These are phyloP conservation scores for Orbilia blumenaviensis DNA, from an alignment of 2,329 filamentous ascomycete genomes.

Conservation along the genomic window DNA sequence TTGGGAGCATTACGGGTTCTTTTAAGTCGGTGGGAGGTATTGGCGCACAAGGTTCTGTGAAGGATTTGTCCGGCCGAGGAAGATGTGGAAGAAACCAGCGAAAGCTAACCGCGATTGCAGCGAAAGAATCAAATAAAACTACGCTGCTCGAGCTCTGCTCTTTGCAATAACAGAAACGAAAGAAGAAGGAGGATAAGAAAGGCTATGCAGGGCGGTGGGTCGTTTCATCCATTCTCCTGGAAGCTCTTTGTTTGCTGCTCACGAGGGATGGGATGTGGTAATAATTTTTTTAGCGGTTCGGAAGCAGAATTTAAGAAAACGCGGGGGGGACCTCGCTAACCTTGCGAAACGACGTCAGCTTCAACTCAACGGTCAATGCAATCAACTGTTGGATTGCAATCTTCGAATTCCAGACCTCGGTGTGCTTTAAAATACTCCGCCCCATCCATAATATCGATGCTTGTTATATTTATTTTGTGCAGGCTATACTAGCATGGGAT, in stretches of 20 bases:
- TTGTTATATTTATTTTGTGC: not conserved
- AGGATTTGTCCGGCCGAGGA: not conserved
- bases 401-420: too few species aligned
- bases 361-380: not conserved
- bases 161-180: not conserved
- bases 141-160: constrained; percentile 1
- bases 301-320: constrained; percentile 21
- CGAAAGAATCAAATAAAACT: not conserved
- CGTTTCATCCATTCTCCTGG: constrained; percentile 17
- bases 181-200: not conserved
- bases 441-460: too few species aligned
- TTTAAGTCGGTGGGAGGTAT: constrained; percentile 3
- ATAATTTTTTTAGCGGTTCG: constrained; percentile 24
- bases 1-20: constrained; percentile 48
- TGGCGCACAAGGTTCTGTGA: constrained; percentile 5
- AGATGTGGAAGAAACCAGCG: not conserved
- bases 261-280: not conserved
- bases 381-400: too few species aligned
- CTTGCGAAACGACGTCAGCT: constrained; percentile 19
- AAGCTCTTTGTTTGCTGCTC: not conserved
- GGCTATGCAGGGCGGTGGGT: not conserved
- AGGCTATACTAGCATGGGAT: not conserved
- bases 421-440: too few species aligned
- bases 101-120: not conserved
- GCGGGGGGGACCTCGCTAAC: constrained; percentile 22